Conservation (phyloP, 768 basidiomycete species). For the Lyophyllum shimeji region DNA sequence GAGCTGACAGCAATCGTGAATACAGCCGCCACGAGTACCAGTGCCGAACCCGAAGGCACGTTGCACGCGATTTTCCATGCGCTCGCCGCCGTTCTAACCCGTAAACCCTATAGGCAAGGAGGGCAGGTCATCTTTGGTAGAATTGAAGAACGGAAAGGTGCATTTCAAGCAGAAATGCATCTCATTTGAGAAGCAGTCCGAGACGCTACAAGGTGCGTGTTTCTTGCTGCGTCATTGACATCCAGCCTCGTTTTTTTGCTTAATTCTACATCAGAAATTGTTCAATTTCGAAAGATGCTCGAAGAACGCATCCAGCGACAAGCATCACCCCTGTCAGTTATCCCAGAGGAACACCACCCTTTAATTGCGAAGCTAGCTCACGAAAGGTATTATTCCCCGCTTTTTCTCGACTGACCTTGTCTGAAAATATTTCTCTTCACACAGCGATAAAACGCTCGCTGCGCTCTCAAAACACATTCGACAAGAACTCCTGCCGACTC, state of each 20-base stretch:
- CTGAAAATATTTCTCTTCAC: background rate
- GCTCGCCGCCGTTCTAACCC: conserved; percentile 22
- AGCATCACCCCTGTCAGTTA: conserved; percentile 48
- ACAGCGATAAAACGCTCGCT: conserved; percentile 70
- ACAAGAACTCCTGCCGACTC: conserved; percentile 62
- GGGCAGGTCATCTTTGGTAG: conserved; percentile 47
- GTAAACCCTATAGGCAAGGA: conserved; percentile 33
- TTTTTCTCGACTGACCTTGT: background rate
- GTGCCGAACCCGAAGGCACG: conserved; percentile 24
- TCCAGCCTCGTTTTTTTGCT: background rate
- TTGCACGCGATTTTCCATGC: conserved; percentile 24
- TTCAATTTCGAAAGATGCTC: conserved; percentile 74
- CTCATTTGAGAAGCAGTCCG: conserved; percentile 75
- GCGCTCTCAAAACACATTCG: conserved; percentile 70
- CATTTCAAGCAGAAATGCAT: conserved; percentile 73
- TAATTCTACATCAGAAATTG: conserved; percentile 58
- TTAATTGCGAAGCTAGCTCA: conserved; percentile 81
- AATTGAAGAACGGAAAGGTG: conserved; percentile 77
- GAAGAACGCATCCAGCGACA: conserved; percentile 49
- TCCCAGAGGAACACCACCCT: conserved; percentile 71
- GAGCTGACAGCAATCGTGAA: background rate
- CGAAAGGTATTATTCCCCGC: conserved; percentile 64
- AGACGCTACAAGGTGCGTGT: conserved; percentile 74
- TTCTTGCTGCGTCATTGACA: conserved; percentile 4
- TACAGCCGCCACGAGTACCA: conserved; percentile 3